These are phyloP conservation scores for Euphorbia tirucalli DNA, from an alignment of 345 rosid genomes.

Conservation along the genomic window DNA sequence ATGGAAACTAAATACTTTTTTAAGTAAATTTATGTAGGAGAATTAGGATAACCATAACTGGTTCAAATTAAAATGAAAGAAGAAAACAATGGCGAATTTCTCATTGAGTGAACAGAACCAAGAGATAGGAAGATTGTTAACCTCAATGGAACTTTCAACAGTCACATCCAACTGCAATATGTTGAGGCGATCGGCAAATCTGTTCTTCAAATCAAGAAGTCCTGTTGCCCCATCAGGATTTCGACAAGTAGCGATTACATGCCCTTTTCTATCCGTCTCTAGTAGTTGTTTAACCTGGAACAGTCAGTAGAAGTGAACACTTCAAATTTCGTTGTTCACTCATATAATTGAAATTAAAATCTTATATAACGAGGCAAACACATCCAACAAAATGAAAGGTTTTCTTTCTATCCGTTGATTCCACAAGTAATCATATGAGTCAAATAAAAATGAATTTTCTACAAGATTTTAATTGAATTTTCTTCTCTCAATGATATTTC, in stretches of 20 bases:
- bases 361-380: not conserved
- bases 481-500: too few relatives aligned
- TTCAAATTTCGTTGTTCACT: too few relatives aligned
- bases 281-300: conserved; percentile 68
- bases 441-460: too few relatives aligned
- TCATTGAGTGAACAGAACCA: not conserved
- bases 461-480: too few relatives aligned
- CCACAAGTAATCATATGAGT: not conserved
- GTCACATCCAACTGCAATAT: conserved; percentile 62
- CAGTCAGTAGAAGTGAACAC: conserved; percentile 1
- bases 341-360: too few relatives aligned
- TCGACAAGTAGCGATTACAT: conserved; percentile 81
- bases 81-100: not conserved
- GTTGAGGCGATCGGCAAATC: conserved; percentile 59
- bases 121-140: conserved; percentile 19
- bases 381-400: not conserved
- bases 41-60: not conserved
- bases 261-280: conserved; percentile 58
- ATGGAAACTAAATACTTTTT: not conserved
- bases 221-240: conserved; percentile 55
- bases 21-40: not conserved
- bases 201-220: conserved; percentile 58
- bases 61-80: not conserved
- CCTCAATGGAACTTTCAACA: conserved; percentile 76
- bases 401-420: not conserved